Percentiles rank a stretch among this genome's conserved stretches.
Conservation (phyloP, 2,329 filamentous ascomycete species). For the Fusarium temperatum region DNA sequence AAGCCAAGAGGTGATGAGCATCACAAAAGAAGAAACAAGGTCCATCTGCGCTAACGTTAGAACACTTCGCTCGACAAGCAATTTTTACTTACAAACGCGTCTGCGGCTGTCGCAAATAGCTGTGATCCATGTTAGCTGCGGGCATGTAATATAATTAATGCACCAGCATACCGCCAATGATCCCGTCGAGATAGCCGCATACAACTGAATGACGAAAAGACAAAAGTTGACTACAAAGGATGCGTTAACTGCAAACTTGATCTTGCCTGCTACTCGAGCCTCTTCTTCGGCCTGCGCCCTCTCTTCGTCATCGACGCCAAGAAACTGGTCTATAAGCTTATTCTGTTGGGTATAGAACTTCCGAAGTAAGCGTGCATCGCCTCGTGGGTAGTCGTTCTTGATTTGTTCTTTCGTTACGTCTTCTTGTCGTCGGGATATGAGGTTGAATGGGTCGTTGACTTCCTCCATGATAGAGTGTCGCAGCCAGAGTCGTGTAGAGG, state of each 20-base stretch:
- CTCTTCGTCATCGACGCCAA: background rate
- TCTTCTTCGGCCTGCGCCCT: background rate
- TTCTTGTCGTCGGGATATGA: background rate
- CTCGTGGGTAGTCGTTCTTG: background rate
- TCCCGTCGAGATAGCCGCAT: background rate
- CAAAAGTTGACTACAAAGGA: slow-evolving; percentile 3
- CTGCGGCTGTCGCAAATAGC: background rate
- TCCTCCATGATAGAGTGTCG: background rate
- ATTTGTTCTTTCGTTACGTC: background rate
- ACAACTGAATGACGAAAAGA: background rate
- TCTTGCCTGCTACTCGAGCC: background rate
- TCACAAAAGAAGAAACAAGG: background rate
- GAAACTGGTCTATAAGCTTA: background rate
- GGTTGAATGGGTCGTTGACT: background rate
- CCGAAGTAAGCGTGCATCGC: background rate
- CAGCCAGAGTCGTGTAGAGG: background rate
- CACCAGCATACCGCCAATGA: background rate
- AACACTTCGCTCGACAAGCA: accelerated
- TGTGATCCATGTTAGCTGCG: background rate
- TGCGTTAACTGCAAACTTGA: slow-evolving; percentile 3
- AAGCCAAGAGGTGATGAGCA: background rate
- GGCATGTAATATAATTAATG: accelerated
- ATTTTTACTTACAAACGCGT: background rate
- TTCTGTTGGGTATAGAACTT: background rate
- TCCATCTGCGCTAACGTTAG: background rate